Evolutionary conservation across 164 flowering plant species (phyloP), one percentile per base, ranked within the genome.

Genomic region (Litsea cubeba): DNA sequence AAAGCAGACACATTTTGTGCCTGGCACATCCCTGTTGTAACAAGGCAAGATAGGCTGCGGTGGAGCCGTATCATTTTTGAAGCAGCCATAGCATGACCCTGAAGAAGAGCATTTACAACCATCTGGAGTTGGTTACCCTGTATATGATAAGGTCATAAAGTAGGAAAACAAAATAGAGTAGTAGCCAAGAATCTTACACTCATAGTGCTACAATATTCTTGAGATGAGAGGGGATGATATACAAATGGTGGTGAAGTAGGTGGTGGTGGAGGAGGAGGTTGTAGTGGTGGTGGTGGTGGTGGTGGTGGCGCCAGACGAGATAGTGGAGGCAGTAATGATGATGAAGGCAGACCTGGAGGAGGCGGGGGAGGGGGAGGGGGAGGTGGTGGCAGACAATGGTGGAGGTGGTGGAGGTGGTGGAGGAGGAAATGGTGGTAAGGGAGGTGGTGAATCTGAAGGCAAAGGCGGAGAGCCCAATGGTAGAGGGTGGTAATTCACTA

Each of bases 391-490:
- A 24, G 82, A 75, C 24, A 78, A 78, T 8, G 73, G 73, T 26
- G 83, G 65, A 10, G 81, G 68, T 23, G 76, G 84, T 63, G 84
- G 74, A 12, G 80, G 76, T 15, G 75, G 75, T 1, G 86, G 40
- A 62, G 84, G 77, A 40, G 80, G 85, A 24, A 84, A 74, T 23
- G 70, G 76, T 23, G 82, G 71, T 18, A 79, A 81, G 15, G 50
- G 79, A 6, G 79, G 75, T 24, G 76, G 77, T 68, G 83, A 74
- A 76, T 83, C 88, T 64, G 81, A 81, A 32, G 94, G 96, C 71
- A 85, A 73, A 17, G 94, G 92, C 46, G 96, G 96, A 79, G 94
- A 87, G 68, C 88, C 88, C 75, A 81, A 83, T 6, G 90, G 86
- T 5, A 83, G 71, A 80, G 94, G 86, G 17, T n/a, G 87, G 84